Evolutionary conservation across 2,329 filamentous ascomycete species (phyloP), one percentile per base, ranked within the genome.

Genomic region (Pseudogymnoascus sp.): DNA sequence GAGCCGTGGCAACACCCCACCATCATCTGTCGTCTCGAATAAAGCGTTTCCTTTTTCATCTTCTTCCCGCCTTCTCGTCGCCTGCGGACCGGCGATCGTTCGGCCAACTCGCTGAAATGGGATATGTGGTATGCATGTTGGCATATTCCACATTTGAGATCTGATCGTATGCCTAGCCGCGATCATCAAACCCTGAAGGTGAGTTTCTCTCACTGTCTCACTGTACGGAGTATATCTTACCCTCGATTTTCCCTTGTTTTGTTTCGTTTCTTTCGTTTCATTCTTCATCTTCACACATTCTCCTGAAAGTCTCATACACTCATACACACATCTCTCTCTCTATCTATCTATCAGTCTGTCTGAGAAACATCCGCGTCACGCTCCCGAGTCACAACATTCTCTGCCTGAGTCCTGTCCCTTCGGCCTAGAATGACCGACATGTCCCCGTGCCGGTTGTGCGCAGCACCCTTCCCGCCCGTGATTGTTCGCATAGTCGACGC

Each of bases 401-500:
- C 48, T 34, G 25, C 48, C 48, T 8, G 13, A 34, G 48, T 54
- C n/a, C 25, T 54, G 48, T 54, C 48, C 14, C 25, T 54, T 54
- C 48, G 48, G 25, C 48, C n/a, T 54, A 54, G 48, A 54, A 54
- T 54, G 48, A 54, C 48, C 48, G 48, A 54, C 25, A 54, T 54
- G 48, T 31, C 48, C 48, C 48, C 48, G 48, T 54, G 48, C 48
- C 48, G 48, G 48, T 54, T 54, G 48, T 54, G 48, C 48, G 48
- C 25, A 13, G 48, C 48, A 31, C 25, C 48, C 48, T 31, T 54
- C 48, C 25, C 48, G 48, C 48, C 48, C 48, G 48, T 54, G 48
- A 54, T 54, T 54, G 48, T 54, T 54, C 48, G 48, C 25, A 34
- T 19, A 54, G 48, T 54, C 48, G 48, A 34, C 25, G 48, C 48